Base-by-base conservation (phyloP, 2,329 filamentous ascomycete species). In the Bipolaris zeicola region DNA sequence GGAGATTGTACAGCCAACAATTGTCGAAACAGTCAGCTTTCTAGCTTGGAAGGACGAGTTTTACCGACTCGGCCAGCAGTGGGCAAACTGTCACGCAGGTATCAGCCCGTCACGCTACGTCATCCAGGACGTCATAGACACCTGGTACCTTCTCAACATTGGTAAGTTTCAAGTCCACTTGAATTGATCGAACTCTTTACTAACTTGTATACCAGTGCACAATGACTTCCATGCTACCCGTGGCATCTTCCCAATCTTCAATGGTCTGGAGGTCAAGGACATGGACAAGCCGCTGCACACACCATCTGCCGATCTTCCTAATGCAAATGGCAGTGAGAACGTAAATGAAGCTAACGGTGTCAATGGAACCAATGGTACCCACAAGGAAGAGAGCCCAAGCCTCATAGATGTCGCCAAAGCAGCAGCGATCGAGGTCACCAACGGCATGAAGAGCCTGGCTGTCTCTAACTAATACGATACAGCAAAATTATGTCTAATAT, bases 1-100 rank as follows among this genome's bases (percentile, higher is more conserved):
- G 76, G 95, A 99, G 78, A 97, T 99, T 72, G 93, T 99, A n/a
- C 95, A 99, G 77, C 95, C 95, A 13, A 99, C 95, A n/a, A 97
- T 99, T 69, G 95, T 99, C 50, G 95, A 99, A 80, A 96, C 91
- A 16, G 89, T 99, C 75, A 96, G 91, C 75, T 99, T 99, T 84
- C 82, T 99, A 51, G 95, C 95, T 2, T 99, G 95, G 95, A 96
- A 96, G 79, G 95, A 99, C 67, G 95, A 99, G 78, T 96, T 96
- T 14, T 99, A 92, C 82, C 87, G 91, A 59, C 84, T 99, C 8
- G 95, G 95, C 52, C 85, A 89, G 55, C 93, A 99, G 72, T 99
- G 95, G 95, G 91, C 91, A 20, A 91, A 91, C 70, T 99, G 95
- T 75, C 92, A 96, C 72, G 86, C 92, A 36, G 82, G 88, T 58